Conservation (phyloP, 2,329 filamentous ascomycete species). For the Sporothrix sp. region DNA sequence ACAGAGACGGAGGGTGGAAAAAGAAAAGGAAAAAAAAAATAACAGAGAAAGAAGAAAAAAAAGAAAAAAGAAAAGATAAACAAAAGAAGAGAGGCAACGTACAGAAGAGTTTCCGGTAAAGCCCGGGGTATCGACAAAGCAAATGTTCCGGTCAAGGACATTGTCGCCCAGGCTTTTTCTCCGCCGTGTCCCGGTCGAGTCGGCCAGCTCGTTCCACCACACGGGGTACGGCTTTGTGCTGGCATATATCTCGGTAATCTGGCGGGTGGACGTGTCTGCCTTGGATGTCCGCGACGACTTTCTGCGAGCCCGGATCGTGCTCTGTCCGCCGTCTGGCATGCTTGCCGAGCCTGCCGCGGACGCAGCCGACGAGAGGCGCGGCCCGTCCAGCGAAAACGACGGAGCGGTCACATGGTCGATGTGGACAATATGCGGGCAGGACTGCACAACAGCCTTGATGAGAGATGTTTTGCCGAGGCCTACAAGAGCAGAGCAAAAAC, state of each 20-base stretch:
- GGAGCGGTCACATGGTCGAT: constrained; percentile 54
- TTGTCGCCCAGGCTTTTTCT: constrained; percentile 65
- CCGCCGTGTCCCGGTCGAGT: constrained; percentile 45
- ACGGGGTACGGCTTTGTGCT: constrained; percentile 76
- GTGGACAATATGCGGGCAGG: constrained; percentile 86
- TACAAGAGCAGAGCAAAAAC: too few species aligned
- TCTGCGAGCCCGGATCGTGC: constrained; percentile 16
- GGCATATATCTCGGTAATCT: constrained; percentile 60
- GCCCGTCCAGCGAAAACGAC: constrained; percentile 16
- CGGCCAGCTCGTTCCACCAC: constrained; percentile 80
- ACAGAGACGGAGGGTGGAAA: too few species aligned
- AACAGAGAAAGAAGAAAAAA: not conserved
- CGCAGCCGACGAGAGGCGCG: constrained; percentile 12
- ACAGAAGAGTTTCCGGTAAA: constrained; percentile 46
- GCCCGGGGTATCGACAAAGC: constrained; percentile 79
- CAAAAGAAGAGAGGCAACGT: constrained; percentile 21
- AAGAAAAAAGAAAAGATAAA: constrained; percentile 35
- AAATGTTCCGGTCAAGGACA: constrained; percentile 82
- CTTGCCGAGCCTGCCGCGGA: constrained; percentile 5
- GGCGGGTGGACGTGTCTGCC: constrained; percentile 25
- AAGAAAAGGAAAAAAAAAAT: too few species aligned
- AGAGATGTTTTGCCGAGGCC: constrained; percentile 83
- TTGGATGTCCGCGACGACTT: constrained; percentile 7
- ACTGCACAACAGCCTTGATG: constrained; percentile 77
- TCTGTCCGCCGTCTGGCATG: constrained; percentile 11